Evolutionary conservation across 1,284 basidiomycete genomes (phyloP), one percentile per base, ranked within the genome.

Genomic region (Apiotrichum veenhuisii): DNA sequence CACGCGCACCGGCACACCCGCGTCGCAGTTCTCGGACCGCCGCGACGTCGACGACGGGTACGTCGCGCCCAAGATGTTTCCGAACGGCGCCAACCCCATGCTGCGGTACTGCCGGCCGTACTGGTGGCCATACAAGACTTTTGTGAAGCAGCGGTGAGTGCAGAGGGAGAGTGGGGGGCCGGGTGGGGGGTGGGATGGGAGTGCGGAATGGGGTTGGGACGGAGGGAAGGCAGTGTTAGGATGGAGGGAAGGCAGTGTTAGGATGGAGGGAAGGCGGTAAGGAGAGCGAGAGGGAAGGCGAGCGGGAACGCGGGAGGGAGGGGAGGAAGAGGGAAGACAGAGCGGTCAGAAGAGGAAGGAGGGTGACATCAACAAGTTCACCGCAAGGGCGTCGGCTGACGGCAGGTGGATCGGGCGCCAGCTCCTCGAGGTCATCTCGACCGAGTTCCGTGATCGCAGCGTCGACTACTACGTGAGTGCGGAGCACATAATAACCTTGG

Each of bases 131-230:
- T 82, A 92, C 74, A 87, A 85, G 22, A 96, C 92, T 0, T 94
- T 89, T 83, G 90, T 91, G 25, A 98, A 98, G 77, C 72, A 87
- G 60, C 82, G 94, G 30, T 97, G 89, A 89, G 81, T 90, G 44
- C 36, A 18, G 8, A 37, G 36, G 7, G 8, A 15, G 9, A 14
- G 36, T 5, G 36, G 36, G 36, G 36, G 15, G 33, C 33, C 4
- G 36, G 36, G 15, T 14, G 17, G 36, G 36, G 8, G 36, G 36
- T 15, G 36, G 36, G 5, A 40, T n/a, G n/a, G n/a, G n/a, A n/a
- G n/a, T n/a, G n/a, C n/a, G n/a, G n/a, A n/a, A n/a, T n/a, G n/a
- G n/a, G n/a, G n/a, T n/a, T n/a, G n/a, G n/a, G n/a, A n/a, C n/a
- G n/a, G n/a, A n/a, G n/a, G n/a, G n/a, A n/a, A n/a, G n/a, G n/a